Percentiles rank a stretch among this genome's conserved stretches.
Conservation (phyloP, 768 basidiomycete species). For the Roridomyces roridus region DNA sequence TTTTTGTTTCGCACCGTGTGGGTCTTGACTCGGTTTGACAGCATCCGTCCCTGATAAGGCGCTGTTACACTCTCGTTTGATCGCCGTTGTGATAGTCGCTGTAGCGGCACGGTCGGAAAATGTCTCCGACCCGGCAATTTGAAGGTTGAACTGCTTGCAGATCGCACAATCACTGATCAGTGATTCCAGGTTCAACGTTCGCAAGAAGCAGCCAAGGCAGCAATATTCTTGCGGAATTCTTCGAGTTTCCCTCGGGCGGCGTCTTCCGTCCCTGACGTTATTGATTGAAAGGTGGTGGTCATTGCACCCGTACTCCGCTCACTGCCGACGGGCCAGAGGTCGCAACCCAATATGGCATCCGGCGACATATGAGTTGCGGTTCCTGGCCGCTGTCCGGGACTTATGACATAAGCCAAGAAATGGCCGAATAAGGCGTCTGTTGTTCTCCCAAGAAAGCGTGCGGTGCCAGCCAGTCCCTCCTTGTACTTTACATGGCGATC, state of each 20-base stretch:
- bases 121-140: slow-evolving; percentile 4
- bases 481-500: too few species aligned
- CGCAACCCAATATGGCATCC: background rate
- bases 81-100: too few species aligned
- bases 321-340: slow-evolving; percentile 2
- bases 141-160: too few species aligned
- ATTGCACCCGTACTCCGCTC: slow-evolving; percentile 11
- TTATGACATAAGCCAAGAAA: background rate
- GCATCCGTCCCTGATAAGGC: too few species aligned
- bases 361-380: background rate
- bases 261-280: background rate
- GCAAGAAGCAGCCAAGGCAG: background rate
- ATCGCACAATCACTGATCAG: too few species aligned
- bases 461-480: too few species aligned
- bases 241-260: background rate
- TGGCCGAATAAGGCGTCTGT: too few species aligned
- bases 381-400: background rate
- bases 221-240: background rate
- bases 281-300: background rate
- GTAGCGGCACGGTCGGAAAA: slow-evolving; percentile 13
- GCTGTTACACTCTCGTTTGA: too few species aligned
- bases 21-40: too few species aligned
- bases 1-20: too few species aligned
- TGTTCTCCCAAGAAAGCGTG: too few species aligned
- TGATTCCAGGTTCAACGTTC: too few species aligned